Conservation (phyloP, 2,329 filamentous ascomycete species). For the Stylonectria norvegica region DNA sequence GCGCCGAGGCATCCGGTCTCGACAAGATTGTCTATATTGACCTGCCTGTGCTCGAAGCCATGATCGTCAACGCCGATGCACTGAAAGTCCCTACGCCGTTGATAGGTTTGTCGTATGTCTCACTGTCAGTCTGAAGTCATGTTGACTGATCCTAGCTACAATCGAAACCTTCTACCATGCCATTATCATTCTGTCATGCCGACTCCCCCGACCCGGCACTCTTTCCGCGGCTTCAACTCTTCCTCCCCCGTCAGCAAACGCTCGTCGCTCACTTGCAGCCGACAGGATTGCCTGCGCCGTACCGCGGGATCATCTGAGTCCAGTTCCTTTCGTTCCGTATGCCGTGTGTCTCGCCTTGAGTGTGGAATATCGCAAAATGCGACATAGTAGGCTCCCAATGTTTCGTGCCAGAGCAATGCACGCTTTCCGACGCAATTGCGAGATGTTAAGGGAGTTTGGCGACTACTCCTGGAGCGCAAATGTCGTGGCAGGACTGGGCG, state of each 20-base stretch:
- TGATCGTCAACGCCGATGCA: constrained; percentile 54
- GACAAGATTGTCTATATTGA: constrained; percentile 48
- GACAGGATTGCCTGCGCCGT: constrained; percentile 56
- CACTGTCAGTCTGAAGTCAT: not conserved
- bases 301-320: constrained; percentile 47
- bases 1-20: constrained; percentile 37
- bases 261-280: constrained; percentile 54
- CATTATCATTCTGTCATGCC: constrained; percentile 59
- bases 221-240: constrained; percentile 39
- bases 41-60: constrained; percentile 54
- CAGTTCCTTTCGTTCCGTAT: constrained; percentile 59
- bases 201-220: constrained; percentile 44
- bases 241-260: constrained; percentile 49
- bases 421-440: constrained; percentile 53
- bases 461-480: constrained; percentile 56
- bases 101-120: constrained; percentile 40
- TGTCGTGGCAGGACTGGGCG: constrained; percentile 53
- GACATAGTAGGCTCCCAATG: constrained; percentile 56
- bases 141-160: constrained; percentile 43
- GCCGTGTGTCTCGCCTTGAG: constrained; percentile 59
- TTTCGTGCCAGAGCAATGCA: constrained; percentile 54
- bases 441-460: constrained; percentile 50
- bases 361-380: constrained; percentile 62
- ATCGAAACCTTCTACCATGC: constrained; percentile 63
- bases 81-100: constrained; percentile 46